Base-by-base conservation (phyloP, 2,329 filamentous ascomycete genomes). In the Curvularia eragrostidis region DNA sequence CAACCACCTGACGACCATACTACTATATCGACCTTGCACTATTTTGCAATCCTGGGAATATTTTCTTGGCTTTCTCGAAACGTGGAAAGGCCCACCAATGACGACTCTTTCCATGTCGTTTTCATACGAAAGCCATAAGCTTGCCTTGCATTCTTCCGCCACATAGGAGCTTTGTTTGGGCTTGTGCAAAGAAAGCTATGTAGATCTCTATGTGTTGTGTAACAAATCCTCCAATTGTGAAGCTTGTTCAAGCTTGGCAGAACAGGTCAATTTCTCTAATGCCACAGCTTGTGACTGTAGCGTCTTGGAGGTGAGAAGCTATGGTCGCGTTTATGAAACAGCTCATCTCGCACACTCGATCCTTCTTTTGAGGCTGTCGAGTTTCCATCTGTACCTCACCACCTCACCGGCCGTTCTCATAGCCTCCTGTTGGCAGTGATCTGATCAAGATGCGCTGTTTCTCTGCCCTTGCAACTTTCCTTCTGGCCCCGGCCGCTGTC, bases 401-500 rank as follows among this genome's bases (percentile, higher is more conserved):
- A 51, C 19, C 15, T 9, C 15, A 10, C 5, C 1, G 5, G 23
- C 24, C n/a, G 42, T 4, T 28, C 18, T 32, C 5, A 23, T 21
- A 5, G 32, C 48, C 38, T 39, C 26, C n/a, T 7, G 5, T 44
- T 42, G 39, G 48, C 44, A 38, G 46, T 13, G 48, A 26, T 24
- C 34, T 34, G 10, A 30, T 48, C 51, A 53, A 32, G 13, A 68
- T 69, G 67, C 60, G 61, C 32, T 54, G 68, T 23, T 42, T 66
- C 41, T 26, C 59, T 19, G 56, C 52, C 12, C 42, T 70, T 19
- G 52, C 49, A 18, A 41, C 63, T 5, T 48, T 64, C 5, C 49
- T 69, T 69, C 41, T 68, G 65, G 47, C 64, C 61, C 64, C 73
- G 55, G 62, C 70, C 63, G 28, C 66, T 59, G 77, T 71, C 21